Evolutionary conservation across 306 rosid species (phyloP).

Genomic region (Leucaena leucocephala): DNA sequence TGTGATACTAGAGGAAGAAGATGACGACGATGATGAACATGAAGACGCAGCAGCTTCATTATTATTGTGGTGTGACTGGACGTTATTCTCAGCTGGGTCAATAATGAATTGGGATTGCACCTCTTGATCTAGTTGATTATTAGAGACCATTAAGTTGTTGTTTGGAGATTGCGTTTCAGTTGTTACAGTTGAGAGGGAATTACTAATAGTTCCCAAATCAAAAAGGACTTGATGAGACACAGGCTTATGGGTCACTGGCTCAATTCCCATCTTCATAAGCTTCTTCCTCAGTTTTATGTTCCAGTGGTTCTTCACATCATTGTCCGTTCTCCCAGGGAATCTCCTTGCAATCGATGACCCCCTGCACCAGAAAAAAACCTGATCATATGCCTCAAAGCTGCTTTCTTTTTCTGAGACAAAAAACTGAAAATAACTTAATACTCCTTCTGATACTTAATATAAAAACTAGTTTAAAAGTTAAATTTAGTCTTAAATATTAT

Average conservation of each 20-base stretch:
- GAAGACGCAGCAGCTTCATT: conserved; percentile 74
- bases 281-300: conserved; percentile 91
- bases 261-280: conserved; percentile 88
- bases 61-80: conserved; percentile 43
- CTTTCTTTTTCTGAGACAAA: background rate
- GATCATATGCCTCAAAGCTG: background rate
- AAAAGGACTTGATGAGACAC: conserved; percentile 76
- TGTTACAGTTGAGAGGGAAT: conserved; percentile 43
- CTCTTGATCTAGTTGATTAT: conserved; percentile 42
- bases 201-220: conserved; percentile 69
- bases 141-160: conserved; percentile 18
- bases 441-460: too few relatives aligned
- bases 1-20: conserved; percentile 61
- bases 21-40: conserved; percentile 72
- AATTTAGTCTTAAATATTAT: too few relatives aligned
- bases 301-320: conserved; percentile 97
- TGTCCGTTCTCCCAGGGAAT: conserved; percentile 93
- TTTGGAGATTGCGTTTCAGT: conserved; percentile 37
- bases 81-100: conserved; percentile 37
- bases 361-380: conserved; percentile 41
- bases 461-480: too few relatives aligned
- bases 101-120: conserved; percentile 44
- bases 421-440: background rate
- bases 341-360: conserved; percentile 85
- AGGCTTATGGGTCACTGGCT: conserved; percentile 89